Evolutionary conservation across 2,329 filamentous ascomycete species (phyloP).

Genomic region (Lojkania enalia): DNA sequence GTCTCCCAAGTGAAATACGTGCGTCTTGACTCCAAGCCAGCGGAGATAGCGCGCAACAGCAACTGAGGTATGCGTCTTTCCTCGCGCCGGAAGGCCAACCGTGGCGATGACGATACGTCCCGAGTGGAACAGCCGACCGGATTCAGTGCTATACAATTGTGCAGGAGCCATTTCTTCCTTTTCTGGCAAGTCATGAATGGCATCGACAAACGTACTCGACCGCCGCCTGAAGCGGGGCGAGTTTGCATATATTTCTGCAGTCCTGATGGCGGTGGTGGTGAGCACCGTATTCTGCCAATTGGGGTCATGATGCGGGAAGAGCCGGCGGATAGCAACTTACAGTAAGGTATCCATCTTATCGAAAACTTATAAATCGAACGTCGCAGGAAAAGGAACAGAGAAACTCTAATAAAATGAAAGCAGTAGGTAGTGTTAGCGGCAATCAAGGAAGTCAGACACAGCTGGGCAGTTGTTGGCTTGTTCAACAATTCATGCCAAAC

Average conservation of each 20-base stretch:
- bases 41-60: conserved; percentile 91
- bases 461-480: neutral
- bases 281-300: conserved; percentile 17
- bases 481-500: conserved; percentile 16
- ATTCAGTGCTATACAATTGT: conserved; percentile 98
- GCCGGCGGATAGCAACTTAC: conserved; percentile 50
- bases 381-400: neutral
- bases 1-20: conserved; percentile 96
- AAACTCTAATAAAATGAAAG: conserved; percentile 3
- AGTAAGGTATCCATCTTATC: conserved; percentile 63
- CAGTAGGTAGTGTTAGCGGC: neutral
- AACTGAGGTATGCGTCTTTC: conserved; percentile 98
- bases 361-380: neutral
- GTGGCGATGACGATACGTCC: conserved; percentile 97
- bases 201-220: conserved; percentile 96
- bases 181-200: conserved; percentile 89
- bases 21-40: conserved; percentile 97
- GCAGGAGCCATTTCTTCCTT: conserved; percentile 86
- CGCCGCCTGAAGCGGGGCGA: conserved; percentile 87
- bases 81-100: conserved; percentile 89
- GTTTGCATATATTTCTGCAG: conserved; percentile 88
- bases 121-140: conserved; percentile 93
- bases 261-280: conserved; percentile 56
- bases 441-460: neutral
- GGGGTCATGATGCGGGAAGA: neutral